Evolutionary conservation across 179 eudicot species (phyloP).

Genomic region (Spergularia azorica): DNA sequence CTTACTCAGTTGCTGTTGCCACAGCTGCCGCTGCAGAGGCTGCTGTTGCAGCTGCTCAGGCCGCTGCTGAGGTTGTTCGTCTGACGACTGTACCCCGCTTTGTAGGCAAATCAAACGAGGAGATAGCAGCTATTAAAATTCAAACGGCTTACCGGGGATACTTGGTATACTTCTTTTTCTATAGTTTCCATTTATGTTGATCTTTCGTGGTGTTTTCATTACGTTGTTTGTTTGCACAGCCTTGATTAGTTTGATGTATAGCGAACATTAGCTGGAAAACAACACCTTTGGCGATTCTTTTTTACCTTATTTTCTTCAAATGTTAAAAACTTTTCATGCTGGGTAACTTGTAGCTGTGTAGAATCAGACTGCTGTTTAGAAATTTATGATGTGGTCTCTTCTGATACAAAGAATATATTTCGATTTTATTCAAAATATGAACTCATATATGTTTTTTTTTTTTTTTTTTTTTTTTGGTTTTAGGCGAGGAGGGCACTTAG

Average conservation of each 20-base stretch:
- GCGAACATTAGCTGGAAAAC: background rate
- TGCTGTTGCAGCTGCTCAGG: conserved; percentile 68
- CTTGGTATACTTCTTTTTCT: conserved; percentile 31
- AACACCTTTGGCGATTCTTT: background rate
- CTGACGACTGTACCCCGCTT: conserved; percentile 39
- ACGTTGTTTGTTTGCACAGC: background rate
- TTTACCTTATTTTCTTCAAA: background rate
- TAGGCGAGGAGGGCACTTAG: conserved; percentile 89
- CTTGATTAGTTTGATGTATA: no score
- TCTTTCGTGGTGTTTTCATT: background rate
- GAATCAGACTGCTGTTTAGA: background rate
- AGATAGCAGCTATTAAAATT: conserved; percentile 46
- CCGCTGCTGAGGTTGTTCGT: conserved; percentile 74
- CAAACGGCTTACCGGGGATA: conserved; percentile 51
- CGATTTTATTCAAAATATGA: background rate
- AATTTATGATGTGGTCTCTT: background rate
- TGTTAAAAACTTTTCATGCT: background rate
- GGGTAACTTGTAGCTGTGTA: background rate
- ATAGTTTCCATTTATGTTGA: no score
- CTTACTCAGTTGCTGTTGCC: conserved; percentile 61
- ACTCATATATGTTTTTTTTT: background rate
- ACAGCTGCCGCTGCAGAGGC: conserved; percentile 73
- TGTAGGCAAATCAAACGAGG: conserved; percentile 49
- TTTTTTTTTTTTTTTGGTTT: background rate
- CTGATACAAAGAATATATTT: background rate